Base-by-base conservation (phyloP, 495 filamentous ascomycete species). In the Parathielavia hyrcaniae region DNA sequence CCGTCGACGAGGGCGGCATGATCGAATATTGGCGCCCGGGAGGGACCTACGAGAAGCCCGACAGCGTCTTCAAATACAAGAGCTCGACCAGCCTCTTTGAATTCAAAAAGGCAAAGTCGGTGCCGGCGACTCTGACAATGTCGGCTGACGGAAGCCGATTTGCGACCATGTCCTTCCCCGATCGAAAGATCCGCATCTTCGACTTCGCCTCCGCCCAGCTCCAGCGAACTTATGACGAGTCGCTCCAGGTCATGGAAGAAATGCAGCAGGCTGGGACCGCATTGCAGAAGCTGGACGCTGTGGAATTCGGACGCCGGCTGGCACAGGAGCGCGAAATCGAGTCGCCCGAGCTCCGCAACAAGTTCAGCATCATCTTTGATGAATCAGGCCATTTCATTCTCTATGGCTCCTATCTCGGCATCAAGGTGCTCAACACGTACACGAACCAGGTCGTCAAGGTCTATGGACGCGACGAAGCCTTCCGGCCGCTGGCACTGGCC, bases 381-480 rank as follows among this genome's bases (percentile, higher is more conserved):
- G 93, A 99, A 68, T 96, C 91, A 1, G 90, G 92, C 16, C 81
- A 97, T 68, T 97, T 97, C 72, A 83, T 99, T 60, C 74, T 97
- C 35, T 99, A 95, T 65, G 95, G 93, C 46, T 96, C 90, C 12
- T 82, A 97, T 32, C 75, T 91, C 43, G 93, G 95, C 20, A 81
- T 87, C 63, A 97, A 97, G 70, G 90, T 96, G 39, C 79, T 99
- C 67, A 99, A 99, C 72, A 96, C 88, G 2, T 84, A 88, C 67
- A 95, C 93, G 22, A 97, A 97, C 73, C 81, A 86, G 38, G 84
- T 96, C 2, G 84, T 96, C 48, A 91, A 90, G 64, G 78, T 90
- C 2, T 96, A 91, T 72, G 91, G 86, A 35, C 85, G 83, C 57
- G 95, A 97, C 49, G 93, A 99, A 61, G 83, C 87, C 39, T 86